Percentiles rank a stretch among this genome's conserved stretches.
These are phyloP conservation scores for Microdochium nivale DNA, from an alignment of 2,329 filamentous ascomycete genomes.

Conservation along the genomic window DNA sequence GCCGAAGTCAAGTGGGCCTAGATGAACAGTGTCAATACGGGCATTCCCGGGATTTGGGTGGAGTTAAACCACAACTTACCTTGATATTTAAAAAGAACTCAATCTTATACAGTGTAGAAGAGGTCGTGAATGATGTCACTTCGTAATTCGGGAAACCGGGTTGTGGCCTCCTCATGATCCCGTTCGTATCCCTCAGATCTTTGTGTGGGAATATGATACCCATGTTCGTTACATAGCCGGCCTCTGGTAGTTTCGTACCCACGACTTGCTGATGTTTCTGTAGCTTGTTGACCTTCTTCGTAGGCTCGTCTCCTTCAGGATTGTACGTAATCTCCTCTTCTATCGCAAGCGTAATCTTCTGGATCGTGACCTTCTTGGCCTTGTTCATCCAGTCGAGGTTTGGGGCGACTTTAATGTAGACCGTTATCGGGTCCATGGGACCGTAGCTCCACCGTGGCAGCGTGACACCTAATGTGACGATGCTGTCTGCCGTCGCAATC, in stretches of 20 bases:
- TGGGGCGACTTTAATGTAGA: conserved; percentile 89
- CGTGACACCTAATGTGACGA: conserved; percentile 86
- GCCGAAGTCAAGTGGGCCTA: conserved; percentile 84
- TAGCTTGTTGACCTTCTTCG: conserved; percentile 79
- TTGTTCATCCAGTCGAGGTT: conserved; percentile 89
- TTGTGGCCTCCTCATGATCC: conserved; percentile 77
- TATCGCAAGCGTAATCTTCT: conserved; percentile 86
- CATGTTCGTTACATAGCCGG: conserved; percentile 87
- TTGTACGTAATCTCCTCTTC: conserved; percentile 99
- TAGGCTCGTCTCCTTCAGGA: conserved; percentile 91
- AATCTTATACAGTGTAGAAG: conserved; percentile 92
- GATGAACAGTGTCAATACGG: conserved; percentile 6
- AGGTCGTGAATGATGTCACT: conserved; percentile 86
- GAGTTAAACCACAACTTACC: conserved; percentile 38
- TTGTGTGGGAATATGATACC: conserved; percentile 86
- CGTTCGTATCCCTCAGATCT: conserved; percentile 78
- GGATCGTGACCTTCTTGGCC: conserved; percentile 84
- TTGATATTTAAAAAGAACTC: conserved; percentile 95
- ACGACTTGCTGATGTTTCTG: conserved; percentile 77
- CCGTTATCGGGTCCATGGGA: conserved; percentile 86
- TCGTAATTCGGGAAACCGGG: conserved; percentile 83
- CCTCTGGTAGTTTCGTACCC: conserved; percentile 77
- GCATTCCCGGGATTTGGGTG: neutral
- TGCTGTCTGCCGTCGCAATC: conserved; percentile 76
- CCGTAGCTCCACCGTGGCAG: conserved; percentile 95